These are phyloP conservation scores for Amylocarpus encephaloides DNA, from an alignment of 2,329 filamentous ascomycete species.

Conservation along the genomic window DNA sequence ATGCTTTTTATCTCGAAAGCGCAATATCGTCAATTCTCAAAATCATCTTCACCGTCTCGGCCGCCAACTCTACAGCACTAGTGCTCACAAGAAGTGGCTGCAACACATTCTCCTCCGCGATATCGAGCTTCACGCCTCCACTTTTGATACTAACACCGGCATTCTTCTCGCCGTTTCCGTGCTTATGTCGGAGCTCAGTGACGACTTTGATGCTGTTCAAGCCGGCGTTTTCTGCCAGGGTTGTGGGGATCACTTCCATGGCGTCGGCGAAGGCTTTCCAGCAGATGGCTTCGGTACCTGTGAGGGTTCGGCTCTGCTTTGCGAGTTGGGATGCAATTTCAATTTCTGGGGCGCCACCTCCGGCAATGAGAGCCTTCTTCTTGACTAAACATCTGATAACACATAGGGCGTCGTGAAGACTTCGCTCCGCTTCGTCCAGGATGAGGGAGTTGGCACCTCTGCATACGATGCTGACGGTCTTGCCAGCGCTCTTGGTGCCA, in stretches of 20 bases:
- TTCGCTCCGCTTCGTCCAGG: slow-evolving; percentile 93
- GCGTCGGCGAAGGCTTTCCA: slow-evolving; percentile 99
- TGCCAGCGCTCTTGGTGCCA: slow-evolving; percentile 74
- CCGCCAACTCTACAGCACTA: slow-evolving; percentile 92
- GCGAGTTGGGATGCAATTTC: slow-evolving; percentile 86
- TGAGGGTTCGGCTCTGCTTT: slow-evolving; percentile 73
- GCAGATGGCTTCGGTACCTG: slow-evolving; percentile 93
- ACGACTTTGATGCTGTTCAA: slow-evolving; percentile 99
- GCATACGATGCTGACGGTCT: slow-evolving; percentile 91
- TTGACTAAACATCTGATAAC: slow-evolving; percentile 97
- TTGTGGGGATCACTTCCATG: slow-evolving; percentile 94
- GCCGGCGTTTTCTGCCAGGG: slow-evolving; percentile 92
- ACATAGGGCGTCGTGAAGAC: slow-evolving; percentile 93
- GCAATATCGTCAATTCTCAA: slow-evolving; percentile 28
- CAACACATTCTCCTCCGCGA: slow-evolving; percentile 92
- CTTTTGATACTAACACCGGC: slow-evolving; percentile 98
- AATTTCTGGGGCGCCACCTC: slow-evolving; percentile 93
- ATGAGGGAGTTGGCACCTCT: slow-evolving; percentile 92
- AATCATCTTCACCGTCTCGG: slow-evolving; percentile 82
- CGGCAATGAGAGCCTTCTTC: slow-evolving; percentile 98
- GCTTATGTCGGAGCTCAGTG: slow-evolving; percentile 86
- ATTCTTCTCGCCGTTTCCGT: slow-evolving; percentile 91
- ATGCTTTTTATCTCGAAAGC: slow-evolving; percentile 22
- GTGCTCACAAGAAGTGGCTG: slow-evolving; percentile 96
- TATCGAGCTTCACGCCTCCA: slow-evolving; percentile 93